Conservation (phyloP, 2,329 filamentous ascomycete genomes). For the Mariannaea elegans region DNA sequence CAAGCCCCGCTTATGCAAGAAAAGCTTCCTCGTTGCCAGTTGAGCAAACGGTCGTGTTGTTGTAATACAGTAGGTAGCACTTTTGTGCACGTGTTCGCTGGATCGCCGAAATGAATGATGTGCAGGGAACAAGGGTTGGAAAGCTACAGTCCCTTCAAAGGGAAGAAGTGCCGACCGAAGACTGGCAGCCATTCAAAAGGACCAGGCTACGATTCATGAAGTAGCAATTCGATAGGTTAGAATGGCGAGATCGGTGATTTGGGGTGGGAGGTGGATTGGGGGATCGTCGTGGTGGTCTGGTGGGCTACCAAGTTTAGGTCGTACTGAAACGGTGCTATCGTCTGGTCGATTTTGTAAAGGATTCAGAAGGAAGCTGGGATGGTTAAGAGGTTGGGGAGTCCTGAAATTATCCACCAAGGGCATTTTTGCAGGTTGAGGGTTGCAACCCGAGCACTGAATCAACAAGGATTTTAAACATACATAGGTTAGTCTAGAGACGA, state of each 20-base stretch:
- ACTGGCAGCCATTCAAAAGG: slow-evolving; percentile 29
- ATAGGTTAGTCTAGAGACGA: no score
- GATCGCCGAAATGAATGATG: slow-evolving; percentile 22
- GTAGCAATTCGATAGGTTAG: slow-evolving; percentile 23
- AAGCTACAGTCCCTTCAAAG: slow-evolving; percentile 7
- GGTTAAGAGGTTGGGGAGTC: neutral
- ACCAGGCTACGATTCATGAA: slow-evolving; percentile 4
- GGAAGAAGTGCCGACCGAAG: slow-evolving; percentile 35
- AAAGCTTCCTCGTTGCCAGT: neutral
- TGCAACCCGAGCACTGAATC: neutral
- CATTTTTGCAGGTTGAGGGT: neutral
- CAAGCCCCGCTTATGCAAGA: slow-evolving; percentile 22
- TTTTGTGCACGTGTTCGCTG: slow-evolving; percentile 3
- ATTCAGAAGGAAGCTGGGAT: neutral
- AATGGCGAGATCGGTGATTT: neutral
- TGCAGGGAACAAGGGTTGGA: slow-evolving; percentile 31
- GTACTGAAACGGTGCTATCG: neutral
- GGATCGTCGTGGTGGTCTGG: slow-evolving; percentile 5
- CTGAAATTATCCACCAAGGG: no score
- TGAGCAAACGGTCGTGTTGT: neutral
- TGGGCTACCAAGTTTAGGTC: no score
- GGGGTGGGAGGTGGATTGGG: slow-evolving; percentile 1
- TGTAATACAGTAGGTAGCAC: no score
- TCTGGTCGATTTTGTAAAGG: neutral
- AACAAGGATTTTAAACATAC: neutral